Conservation (phyloP, 805 yeast species). For the Yamadazyma nakazawae region DNA sequence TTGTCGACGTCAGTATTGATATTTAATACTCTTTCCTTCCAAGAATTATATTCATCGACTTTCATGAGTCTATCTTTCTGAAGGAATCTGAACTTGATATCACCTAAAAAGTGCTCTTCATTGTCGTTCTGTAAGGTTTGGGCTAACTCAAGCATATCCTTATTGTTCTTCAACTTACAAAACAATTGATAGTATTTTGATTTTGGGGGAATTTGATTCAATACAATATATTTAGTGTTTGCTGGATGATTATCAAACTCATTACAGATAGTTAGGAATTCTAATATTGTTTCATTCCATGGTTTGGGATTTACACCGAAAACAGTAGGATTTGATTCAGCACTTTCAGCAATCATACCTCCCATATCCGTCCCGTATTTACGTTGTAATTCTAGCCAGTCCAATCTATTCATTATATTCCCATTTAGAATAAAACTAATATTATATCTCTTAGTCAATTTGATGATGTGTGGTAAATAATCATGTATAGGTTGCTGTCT, state of each 20-base stretch:
- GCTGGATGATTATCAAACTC: conserved; percentile 59
- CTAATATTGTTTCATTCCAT: conserved; percentile 55
- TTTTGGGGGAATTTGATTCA: conserved; percentile 78
- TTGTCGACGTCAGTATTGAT: neutral
- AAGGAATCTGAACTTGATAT: conserved; percentile 27
- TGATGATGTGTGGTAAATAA: conserved; percentile 58
- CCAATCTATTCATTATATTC: conserved; percentile 53
- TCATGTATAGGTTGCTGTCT: conserved; percentile 77
- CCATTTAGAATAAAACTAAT: conserved; percentile 85
- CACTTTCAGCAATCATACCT: conserved; percentile 90
- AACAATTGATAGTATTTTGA: conserved; percentile 51
- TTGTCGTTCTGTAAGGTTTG: conserved; percentile 35
- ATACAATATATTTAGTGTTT: conserved; percentile 78
- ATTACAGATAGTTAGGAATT: conserved; percentile 53
- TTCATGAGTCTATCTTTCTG: conserved; percentile 26
- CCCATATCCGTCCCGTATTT: conserved; percentile 53
- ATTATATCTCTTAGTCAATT: conserved; percentile 55
- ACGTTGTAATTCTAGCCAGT: conserved; percentile 54
- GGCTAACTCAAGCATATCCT: conserved; percentile 42
- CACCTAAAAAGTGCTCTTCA: conserved; percentile 34
- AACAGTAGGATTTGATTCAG: conserved; percentile 82
- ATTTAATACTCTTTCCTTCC: conserved; percentile 1
- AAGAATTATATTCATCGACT: conserved; percentile 12
- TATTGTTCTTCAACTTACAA: conserved; percentile 52
- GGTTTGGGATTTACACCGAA: conserved; percentile 48